Base-by-base conservation (phyloP, 129 eudicot genomes). In the Escallonia rubra region DNA sequence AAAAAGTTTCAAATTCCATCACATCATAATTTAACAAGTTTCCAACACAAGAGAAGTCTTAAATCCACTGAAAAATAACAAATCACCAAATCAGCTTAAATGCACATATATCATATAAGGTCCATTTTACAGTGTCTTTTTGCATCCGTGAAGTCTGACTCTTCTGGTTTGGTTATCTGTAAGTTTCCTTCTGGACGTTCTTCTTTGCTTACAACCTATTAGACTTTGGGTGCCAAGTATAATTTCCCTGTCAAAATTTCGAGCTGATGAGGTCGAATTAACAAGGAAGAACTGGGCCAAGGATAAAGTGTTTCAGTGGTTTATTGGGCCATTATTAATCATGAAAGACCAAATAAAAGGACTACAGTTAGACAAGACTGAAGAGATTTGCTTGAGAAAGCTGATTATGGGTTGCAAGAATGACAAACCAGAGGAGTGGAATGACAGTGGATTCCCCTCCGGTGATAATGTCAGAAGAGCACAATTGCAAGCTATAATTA, bases 321-420 rank as follows among this genome's bases (percentile, higher is more conserved):
- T 88, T 63, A 74, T 87, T 11, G 94, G 82, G 69, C 98, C 98
- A 3, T 83, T 92, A 16, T 82, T 92, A 55, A 71, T 87, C 47
- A 88, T 92, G 79, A 92, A 88, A 82, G 98, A 92, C 74, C 98
- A 92, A 72, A 80, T 92, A 10, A 92, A 82, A 74, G 85, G 83
- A 43, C 76, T 92, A 12, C 68, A 80, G 23, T 63, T 92, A 47
- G 72, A 79, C 4, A 85, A 67, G 68, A 62, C 72, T 14, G 98
- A 92, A 75, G 95, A 88, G 52, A 63, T 66, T 5, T 83, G 91
- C 64, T 70, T 92, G 68, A 80, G 60, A 70, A 85, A 81, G 69
- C 80, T 89, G 40, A 72, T 89, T 46, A 83, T 92, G 86, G 68
- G 54, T 43, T 73, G 71, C 86, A 78, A 84, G 66, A 88, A 88